These are phyloP conservation scores for Vachellia pachyceras DNA, from an alignment of 306 rosid genomes.

Conservation along the genomic window DNA sequence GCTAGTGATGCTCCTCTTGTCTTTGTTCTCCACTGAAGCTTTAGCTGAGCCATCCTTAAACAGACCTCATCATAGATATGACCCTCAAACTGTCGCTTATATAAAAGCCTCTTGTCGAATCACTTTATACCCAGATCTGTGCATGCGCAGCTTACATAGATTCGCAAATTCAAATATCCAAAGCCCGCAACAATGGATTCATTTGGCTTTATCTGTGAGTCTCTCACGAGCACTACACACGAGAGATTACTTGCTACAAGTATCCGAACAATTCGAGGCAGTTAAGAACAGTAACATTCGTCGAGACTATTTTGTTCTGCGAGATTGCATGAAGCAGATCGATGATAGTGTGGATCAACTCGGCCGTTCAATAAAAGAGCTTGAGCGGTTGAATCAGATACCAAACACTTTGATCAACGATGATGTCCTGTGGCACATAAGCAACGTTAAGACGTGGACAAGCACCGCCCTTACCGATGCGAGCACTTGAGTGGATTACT, in stretches of 20 bases:
- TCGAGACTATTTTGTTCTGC: not conserved
- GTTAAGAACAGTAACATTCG: not conserved
- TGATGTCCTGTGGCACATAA: not conserved
- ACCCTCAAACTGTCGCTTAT: conserved; percentile 19
- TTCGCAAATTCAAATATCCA: conserved; percentile 36
- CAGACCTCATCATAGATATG: not conserved
- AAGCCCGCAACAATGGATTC: conserved; percentile 43
- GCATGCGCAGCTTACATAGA: conserved; percentile 38
- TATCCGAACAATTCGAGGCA: conserved; percentile 36
- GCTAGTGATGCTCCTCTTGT: not conserved
- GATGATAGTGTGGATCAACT: not conserved
- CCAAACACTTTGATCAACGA: not conserved
- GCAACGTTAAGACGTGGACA: not conserved
- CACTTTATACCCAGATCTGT: conserved; percentile 46
- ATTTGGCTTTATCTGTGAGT: conserved; percentile 45
- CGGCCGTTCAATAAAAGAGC: not conserved
- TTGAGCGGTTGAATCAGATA: not conserved
- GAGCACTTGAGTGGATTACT: not conserved
- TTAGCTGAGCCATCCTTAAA: not conserved
- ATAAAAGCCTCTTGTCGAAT: conserved; percentile 40
- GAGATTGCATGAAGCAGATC: not conserved
- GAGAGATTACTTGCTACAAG: conserved; percentile 36
- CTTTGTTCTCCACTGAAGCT: not conserved
- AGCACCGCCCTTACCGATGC: not conserved
- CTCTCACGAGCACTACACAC: conserved; percentile 46